These are phyloP conservation scores for Boeremia lycopersici DNA, from an alignment of 2,329 filamentous ascomycete genomes.

Conservation along the genomic window DNA sequence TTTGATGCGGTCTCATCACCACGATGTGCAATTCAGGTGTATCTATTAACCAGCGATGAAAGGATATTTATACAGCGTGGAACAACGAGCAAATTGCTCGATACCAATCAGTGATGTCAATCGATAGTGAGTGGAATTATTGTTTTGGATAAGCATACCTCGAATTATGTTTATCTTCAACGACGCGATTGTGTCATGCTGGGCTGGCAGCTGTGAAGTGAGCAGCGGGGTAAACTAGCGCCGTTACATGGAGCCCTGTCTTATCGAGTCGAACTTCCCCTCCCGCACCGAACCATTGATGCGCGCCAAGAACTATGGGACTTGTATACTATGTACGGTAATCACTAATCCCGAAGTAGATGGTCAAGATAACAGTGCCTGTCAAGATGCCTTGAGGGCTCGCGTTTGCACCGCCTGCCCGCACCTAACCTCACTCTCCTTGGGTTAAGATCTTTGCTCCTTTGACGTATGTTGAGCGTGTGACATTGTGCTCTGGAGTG, in stretches of 20 bases:
- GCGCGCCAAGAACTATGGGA: conserved; percentile 33
- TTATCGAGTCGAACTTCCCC: conserved; percentile 4
- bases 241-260: background rate
- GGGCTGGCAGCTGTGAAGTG: background rate
- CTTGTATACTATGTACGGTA: conserved; percentile 41
- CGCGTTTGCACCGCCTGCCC: conserved; percentile 10
- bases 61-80: too few relatives aligned
- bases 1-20: too few relatives aligned
- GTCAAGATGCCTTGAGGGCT: conserved; percentile 29
- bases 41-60: too few relatives aligned
- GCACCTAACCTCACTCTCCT: background rate
- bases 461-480: background rate
- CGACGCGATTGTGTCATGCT: background rate
- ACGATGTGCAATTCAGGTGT: too few relatives aligned
- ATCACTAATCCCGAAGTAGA: conserved; percentile 31
- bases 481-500: background rate
- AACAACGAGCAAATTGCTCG: too few relatives aligned
- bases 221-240: conserved; percentile 9
- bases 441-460: too few relatives aligned
- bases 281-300: background rate
- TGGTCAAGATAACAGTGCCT: conserved; percentile 22
- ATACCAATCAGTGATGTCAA: too few relatives aligned
- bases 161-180: too few relatives aligned
- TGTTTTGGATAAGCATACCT: too few relatives aligned
- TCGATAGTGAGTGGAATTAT: too few relatives aligned